Conservation (phyloP, 345 rosid genomes). For the Hibiscus trionum region DNA sequence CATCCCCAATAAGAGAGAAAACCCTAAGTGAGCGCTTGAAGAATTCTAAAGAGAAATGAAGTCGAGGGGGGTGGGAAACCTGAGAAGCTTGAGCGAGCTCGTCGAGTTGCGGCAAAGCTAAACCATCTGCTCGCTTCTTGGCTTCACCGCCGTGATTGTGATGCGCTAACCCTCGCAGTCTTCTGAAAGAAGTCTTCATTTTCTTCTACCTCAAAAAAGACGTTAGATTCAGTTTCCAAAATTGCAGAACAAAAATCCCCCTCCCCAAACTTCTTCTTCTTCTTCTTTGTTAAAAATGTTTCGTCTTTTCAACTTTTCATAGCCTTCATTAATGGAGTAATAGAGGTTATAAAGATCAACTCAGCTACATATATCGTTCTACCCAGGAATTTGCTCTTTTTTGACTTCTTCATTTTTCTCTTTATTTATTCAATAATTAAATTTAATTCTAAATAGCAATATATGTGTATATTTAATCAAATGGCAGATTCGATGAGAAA, state of each 20-base stretch:
- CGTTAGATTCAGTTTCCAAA: background rate
- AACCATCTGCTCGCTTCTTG: slow-evolving; percentile 42
- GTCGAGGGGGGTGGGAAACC: slow-evolving; percentile 24
- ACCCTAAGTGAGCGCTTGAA: background rate
- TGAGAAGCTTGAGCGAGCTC: slow-evolving; percentile 73
- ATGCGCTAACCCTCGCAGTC: slow-evolving; percentile 50
- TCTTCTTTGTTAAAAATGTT: background rate
- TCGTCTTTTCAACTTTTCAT: background rate
- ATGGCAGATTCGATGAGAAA: background rate
- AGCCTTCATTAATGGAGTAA: background rate
- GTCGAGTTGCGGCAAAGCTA: slow-evolving; percentile 40
- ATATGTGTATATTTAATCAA: background rate
- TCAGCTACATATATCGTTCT: background rate
- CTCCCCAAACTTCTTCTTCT: background rate
- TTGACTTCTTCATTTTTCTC: background rate
- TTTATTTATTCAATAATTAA: background rate
- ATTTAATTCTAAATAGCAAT: background rate
- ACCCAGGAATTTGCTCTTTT: background rate
- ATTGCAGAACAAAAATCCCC: background rate
- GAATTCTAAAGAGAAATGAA: background rate
- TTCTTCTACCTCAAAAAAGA: background rate
- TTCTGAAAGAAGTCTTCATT: slow-evolving; percentile 71
- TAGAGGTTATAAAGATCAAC: background rate
- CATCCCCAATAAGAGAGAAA: background rate
- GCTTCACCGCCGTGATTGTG: slow-evolving; percentile 40